Evolutionary conservation across 2,329 filamentous ascomycete species (phyloP), one percentile per base, ranked within the genome.

Genomic region (Cladosporium colombiae): DNA sequence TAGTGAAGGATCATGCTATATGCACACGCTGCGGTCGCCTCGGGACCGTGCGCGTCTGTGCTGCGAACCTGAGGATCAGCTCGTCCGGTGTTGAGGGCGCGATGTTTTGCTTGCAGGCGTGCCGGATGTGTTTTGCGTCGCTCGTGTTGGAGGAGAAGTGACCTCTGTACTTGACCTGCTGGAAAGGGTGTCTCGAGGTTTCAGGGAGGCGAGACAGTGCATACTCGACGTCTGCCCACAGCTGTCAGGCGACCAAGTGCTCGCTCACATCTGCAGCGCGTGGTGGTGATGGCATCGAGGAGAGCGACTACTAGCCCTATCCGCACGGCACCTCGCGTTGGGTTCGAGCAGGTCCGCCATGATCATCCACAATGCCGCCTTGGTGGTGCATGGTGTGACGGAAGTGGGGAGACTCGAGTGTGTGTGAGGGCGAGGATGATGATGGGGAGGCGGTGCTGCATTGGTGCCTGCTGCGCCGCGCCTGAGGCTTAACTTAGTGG

Each of bases 1-100:
- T 59, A 31, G 29, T 37, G 56, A 59, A 59, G 56, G 56, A 59
- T 59, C 52, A 55, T 33, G 52, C 52, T 55, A 55, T 55, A 55
- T 55, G 52, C 52, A 55, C 21, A 29, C 33, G 52, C 52, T 55
- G 52, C 55, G 31, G 55, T 57, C 55, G 55, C 29, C 33, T 31
- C 29, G 40, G 55, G 33, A 23, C 31, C 55, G 55, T 57, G 52
- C 52, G 52, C 27, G 52, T 55, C 52, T 31, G 52, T 55, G 52
- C 52, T 55, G 52, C 52, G 52, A 55, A 33, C 52, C 33, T 59
- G 56, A 59, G 33, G 37, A 21, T 59, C 52, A 55, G 52, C 52
- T 55, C 27, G 27, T 55, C 52, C 10, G 21, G 40, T 11, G 40
- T n/a, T 21, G 40, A 21, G n/a, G 23, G n/a, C 21, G n/a, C 40